phyloP scores from a whole-genome alignment of 23 red algal species.

The Gracilaria gracilis region DNA sequence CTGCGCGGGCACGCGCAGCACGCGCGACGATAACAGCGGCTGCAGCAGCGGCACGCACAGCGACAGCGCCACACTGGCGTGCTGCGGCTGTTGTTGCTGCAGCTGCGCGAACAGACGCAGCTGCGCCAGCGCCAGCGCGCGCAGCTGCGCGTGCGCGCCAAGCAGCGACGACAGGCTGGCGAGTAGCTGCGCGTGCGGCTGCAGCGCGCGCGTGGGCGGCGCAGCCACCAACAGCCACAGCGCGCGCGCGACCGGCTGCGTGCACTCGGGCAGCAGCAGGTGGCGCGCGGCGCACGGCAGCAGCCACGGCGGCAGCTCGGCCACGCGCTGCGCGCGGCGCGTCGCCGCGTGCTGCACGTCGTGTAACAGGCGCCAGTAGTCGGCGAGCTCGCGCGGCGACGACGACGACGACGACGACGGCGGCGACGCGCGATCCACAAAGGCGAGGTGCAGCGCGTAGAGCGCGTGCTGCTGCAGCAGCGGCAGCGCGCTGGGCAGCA shows the following conservation, averaged over 20 bases:
- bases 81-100: background rate
- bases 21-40: background rate
- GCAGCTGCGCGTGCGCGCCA: background rate
- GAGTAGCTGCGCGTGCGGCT: background rate
- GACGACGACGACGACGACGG: too few relatives aligned
- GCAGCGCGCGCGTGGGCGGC: background rate
- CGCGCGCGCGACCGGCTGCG: background rate
- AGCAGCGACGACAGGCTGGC: background rate
- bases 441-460: background rate
- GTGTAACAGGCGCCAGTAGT: conserved; percentile 9
- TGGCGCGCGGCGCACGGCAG: background rate
- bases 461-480: background rate
- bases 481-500: background rate
- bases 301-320: background rate
- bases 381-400: background rate
- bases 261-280: background rate
- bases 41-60: conserved; percentile 11
- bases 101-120: background rate
- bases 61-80: background rate
- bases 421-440: too few relatives aligned
- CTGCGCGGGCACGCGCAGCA: background rate
- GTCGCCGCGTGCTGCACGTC: background rate
- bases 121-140: background rate
- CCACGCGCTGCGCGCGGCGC: background rate
- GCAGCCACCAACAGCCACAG: background rate